Conservation (phyloP, 1,139 yeast genomes). For the Pichia sp. region DNA sequence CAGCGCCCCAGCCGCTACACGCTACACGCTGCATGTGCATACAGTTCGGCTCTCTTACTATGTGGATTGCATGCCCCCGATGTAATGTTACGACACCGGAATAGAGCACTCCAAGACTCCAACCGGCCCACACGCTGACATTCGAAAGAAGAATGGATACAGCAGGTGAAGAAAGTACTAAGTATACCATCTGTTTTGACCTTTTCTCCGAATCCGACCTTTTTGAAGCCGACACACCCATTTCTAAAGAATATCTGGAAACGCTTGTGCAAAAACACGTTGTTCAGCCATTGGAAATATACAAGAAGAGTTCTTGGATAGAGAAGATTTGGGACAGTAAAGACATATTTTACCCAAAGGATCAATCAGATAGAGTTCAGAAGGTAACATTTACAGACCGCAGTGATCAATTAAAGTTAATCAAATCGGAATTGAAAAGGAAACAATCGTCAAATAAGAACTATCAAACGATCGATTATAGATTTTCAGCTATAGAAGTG, state of each 20-base stretch:
- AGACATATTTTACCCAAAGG: conserved; percentile 8
- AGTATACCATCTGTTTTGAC: conserved; percentile 15
- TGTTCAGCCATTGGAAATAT: conserved; percentile 12
- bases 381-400: background rate
- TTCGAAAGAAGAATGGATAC: background rate
- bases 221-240: conserved; percentile 3
- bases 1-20: too few species aligned
- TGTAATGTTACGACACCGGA: too few species aligned
- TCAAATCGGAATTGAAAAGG: background rate
- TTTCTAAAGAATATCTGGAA: background rate
- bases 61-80: too few species aligned
- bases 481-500: conserved; percentile 34
- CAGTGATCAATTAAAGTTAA: conserved; percentile 1
- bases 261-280: conserved; percentile 15
- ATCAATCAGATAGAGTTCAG: background rate
- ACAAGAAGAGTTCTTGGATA: conserved; percentile 5
- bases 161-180: background rate
- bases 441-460: background rate
- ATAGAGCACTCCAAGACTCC: too few species aligned
- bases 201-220: conserved; percentile 7
- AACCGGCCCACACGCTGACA: too few species aligned
- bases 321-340: conserved; percentile 4
- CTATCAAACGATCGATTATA: conserved; percentile 28
- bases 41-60: too few species aligned
- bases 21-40: too few species aligned